These are phyloP conservation scores for Trametes pubescens DNA, from an alignment of 1,284 basidiomycete genomes.

Conservation along the genomic window DNA sequence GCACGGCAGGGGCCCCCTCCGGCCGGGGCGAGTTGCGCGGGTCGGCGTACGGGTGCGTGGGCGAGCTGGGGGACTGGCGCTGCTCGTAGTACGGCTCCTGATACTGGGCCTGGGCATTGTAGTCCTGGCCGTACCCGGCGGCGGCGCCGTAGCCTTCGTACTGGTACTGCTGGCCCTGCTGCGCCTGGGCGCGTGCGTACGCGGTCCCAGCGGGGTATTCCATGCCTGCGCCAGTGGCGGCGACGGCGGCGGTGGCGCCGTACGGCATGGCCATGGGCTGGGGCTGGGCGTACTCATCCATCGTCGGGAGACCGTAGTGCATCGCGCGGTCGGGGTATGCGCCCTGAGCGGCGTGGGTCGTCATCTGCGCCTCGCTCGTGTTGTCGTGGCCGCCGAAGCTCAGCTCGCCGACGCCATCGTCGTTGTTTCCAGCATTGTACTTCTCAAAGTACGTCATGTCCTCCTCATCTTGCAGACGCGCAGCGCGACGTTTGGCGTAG, in stretches of 20 bases:
- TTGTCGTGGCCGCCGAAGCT: conserved; percentile 35
- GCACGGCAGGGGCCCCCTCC: conserved; percentile 34
- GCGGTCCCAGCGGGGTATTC: conserved; percentile 42
- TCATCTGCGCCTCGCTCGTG: conserved; percentile 36
- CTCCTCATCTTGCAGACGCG: conserved; percentile 39
- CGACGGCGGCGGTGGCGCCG: not conserved
- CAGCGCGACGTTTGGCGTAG: conserved; percentile 37
- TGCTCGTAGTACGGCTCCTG: conserved; percentile 24
- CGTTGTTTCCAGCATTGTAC: conserved; percentile 28
- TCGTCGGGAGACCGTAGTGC: conserved; percentile 41
- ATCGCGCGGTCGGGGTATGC: conserved; percentile 45
- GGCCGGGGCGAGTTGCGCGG: conserved; percentile 37
- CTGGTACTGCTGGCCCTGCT: conserved; percentile 38
- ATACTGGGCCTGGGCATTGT: conserved; percentile 14
- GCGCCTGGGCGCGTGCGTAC: conserved; percentile 33
- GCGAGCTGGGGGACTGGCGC: conserved; percentile 16
- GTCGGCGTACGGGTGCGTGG: conserved; percentile 42
- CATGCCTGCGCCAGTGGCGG: conserved; percentile 9
- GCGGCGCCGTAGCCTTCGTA: conserved; percentile 28
- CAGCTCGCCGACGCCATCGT: conserved; percentile 17
- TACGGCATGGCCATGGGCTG: conserved; percentile 20
- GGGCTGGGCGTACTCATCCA: conserved; percentile 34
- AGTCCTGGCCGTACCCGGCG: conserved; percentile 23
- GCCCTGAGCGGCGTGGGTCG: conserved; percentile 35
- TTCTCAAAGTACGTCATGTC: conserved; percentile 46